Conservation (phyloP, 2,329 filamentous ascomycete species). For the Aciculosporium take region DNA sequence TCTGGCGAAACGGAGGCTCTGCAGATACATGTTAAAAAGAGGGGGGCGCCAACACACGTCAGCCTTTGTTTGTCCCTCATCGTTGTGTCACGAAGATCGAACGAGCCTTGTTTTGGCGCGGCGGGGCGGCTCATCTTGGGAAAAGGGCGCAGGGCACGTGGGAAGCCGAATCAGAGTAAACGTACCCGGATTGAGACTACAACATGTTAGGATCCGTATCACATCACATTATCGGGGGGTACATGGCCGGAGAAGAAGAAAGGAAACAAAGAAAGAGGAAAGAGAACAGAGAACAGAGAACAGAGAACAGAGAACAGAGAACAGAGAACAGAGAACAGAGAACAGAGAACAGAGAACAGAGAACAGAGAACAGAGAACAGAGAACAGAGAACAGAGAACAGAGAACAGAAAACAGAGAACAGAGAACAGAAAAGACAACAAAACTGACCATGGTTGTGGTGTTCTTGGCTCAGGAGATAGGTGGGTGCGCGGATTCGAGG, state of each 20-base stretch:
- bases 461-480: slow-evolving; percentile 17
- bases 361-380: too few relatives aligned
- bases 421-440: too few relatives aligned
- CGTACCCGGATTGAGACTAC: slow-evolving; percentile 57
- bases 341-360: too few relatives aligned
- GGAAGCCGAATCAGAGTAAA: slow-evolving; percentile 13
- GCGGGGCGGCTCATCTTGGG: too few relatives aligned
- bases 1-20: slow-evolving; percentile 61
- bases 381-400: too few relatives aligned
- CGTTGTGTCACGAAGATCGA: neutral
- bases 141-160: neutral
- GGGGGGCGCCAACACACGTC: too few relatives aligned
- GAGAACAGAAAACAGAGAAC: too few relatives aligned
- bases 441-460: slow-evolving; percentile 29
- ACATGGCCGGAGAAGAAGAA: neutral
- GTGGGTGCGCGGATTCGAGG: slow-evolving; percentile 11
- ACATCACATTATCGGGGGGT: neutral
- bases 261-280: slow-evolving; percentile 1
- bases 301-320: too few relatives aligned
- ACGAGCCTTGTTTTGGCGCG: neutral
- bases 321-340: too few relatives aligned
- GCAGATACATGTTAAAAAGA: slow-evolving; percentile 6
- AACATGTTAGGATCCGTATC: neutral
- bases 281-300: too few relatives aligned
- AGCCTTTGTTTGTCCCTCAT: too few relatives aligned